phyloP scores from a whole-genome alignment of 2,329 filamentous ascomycete species.

The Spiromastix sp. region DNA sequence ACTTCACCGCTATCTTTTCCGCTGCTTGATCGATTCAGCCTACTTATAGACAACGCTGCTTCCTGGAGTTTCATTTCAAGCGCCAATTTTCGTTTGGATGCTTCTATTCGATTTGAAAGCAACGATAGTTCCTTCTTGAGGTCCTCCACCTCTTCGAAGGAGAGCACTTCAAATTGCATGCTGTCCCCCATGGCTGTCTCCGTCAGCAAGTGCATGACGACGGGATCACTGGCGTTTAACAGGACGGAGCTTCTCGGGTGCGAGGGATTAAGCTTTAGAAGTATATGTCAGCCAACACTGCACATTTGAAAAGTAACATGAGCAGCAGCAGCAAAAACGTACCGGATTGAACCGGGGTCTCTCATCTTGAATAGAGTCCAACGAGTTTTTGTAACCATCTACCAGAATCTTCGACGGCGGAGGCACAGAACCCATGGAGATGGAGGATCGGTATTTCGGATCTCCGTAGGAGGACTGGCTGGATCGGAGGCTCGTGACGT shows the following conservation, averaged over 20 bases:
- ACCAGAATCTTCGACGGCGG: slow-evolving; percentile 39
- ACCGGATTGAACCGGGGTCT: slow-evolving; percentile 49
- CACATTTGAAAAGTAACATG: too few species aligned
- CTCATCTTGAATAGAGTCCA: slow-evolving; percentile 45
- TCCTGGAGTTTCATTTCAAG: slow-evolving; percentile 92
- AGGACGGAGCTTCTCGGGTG: slow-evolving; percentile 25
- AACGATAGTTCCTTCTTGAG: slow-evolving; percentile 77
- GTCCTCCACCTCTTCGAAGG: slow-evolving; percentile 81
- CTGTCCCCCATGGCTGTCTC: slow-evolving; percentile 90
- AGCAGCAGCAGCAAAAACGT: slow-evolving; percentile 21
- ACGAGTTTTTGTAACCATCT: slow-evolving; percentile 50
- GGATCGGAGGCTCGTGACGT: slow-evolving; percentile 24
- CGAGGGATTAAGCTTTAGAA: slow-evolving; percentile 41
- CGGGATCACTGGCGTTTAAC: slow-evolving; percentile 42
- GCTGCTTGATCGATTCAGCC: slow-evolving; percentile 60
- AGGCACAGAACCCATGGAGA: slow-evolving; percentile 23
- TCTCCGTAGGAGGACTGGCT: slow-evolving; percentile 33
- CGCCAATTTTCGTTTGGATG: slow-evolving; percentile 69
- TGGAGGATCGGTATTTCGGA: slow-evolving; percentile 26
- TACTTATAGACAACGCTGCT: slow-evolving; percentile 76
- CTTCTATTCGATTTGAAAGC: slow-evolving; percentile 66
- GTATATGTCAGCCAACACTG: too few species aligned
- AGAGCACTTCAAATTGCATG: slow-evolving; percentile 71
- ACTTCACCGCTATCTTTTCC: slow-evolving; percentile 27
- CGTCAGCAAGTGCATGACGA: slow-evolving; percentile 83